Conservation (phyloP, 805 yeast genomes). For the Pichia insulana region DNA sequence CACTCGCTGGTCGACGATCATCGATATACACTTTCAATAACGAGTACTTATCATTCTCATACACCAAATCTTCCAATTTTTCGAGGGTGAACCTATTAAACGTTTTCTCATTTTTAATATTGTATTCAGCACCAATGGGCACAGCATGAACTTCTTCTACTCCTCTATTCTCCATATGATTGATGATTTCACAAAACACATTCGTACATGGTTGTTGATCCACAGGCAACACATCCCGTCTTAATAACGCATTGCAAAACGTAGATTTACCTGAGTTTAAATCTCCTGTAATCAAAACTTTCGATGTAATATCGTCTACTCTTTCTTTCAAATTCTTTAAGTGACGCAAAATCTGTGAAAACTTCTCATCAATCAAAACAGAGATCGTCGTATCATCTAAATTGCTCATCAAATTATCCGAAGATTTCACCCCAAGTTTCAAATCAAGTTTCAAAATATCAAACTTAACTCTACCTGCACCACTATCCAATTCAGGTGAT, state of each 20-base stretch:
- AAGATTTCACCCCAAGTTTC: slow-evolving; percentile 38
- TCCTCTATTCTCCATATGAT: slow-evolving; percentile 64
- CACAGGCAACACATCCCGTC: slow-evolving; percentile 75
- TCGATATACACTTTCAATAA: slow-evolving; percentile 74
- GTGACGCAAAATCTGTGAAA: slow-evolving; percentile 58
- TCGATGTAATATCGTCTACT: slow-evolving; percentile 84
- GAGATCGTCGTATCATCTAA: slow-evolving; percentile 66
- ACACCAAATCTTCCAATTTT: slow-evolving; percentile 61
- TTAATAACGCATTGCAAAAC: slow-evolving; percentile 81
- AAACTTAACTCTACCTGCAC: slow-evolving; percentile 28
- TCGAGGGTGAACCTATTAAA: slow-evolving; percentile 47
- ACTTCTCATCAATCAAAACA: slow-evolving; percentile 58
- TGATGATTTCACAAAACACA: slow-evolving; percentile 90
- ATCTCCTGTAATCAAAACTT: slow-evolving; percentile 95
- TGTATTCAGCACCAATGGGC: slow-evolving; percentile 44
- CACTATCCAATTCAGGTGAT: neutral
- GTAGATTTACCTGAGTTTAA: slow-evolving; percentile 94
- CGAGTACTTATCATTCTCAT: slow-evolving; percentile 60
- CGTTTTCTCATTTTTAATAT: slow-evolving; percentile 52
- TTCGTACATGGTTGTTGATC: slow-evolving; percentile 98
- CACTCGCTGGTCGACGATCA: slow-evolving; percentile 59
- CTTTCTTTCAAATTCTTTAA: slow-evolving; percentile 66
- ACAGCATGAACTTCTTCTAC: slow-evolving; percentile 93
- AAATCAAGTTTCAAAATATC: slow-evolving; percentile 56
- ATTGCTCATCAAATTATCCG: slow-evolving; percentile 38